Percentiles rank a stretch among this genome's conserved stretches.
phyloP scores from a whole-genome alignment of 2,329 filamentous ascomycete species.

The Cercospora sp. region DNA sequence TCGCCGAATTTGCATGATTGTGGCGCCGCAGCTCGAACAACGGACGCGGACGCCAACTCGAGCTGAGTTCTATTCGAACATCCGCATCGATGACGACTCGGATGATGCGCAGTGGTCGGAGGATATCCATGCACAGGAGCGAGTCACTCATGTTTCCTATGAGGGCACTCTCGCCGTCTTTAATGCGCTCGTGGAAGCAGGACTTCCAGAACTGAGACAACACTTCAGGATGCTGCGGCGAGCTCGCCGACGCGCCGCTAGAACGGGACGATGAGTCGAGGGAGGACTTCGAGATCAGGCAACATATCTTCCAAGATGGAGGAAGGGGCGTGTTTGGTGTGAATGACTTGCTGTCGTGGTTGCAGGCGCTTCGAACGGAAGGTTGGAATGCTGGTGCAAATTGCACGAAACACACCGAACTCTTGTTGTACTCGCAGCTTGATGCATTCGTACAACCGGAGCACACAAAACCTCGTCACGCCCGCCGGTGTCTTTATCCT shows the following conservation, averaged over 20 bases:
- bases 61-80: not conserved
- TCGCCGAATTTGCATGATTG: not conserved
- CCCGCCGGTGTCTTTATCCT: not conserved
- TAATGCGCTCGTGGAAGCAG: not conserved
- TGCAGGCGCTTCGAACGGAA: too few species aligned
- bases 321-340: too few species aligned
- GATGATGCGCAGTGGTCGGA: not conserved
- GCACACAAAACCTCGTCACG: not conserved
- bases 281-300: not conserved
- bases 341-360: too few species aligned
- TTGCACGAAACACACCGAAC: not conserved
- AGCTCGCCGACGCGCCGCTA: not conserved
- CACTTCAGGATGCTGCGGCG: not conserved
- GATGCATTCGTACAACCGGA: not conserved
- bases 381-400: too few species aligned
- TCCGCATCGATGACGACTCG: not conserved
- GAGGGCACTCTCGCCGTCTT: not conserved
- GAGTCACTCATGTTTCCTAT: not conserved
- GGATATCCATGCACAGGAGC: not conserved
- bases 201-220: not conserved
- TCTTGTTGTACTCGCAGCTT: not conserved
- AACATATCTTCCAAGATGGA: not conserved
- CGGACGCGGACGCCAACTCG: not conserved
- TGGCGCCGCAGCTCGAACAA: not conserved
- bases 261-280: accelerated